phyloP scores from a whole-genome alignment of 345 rosid species.

The Boechera retrofracta region DNA sequence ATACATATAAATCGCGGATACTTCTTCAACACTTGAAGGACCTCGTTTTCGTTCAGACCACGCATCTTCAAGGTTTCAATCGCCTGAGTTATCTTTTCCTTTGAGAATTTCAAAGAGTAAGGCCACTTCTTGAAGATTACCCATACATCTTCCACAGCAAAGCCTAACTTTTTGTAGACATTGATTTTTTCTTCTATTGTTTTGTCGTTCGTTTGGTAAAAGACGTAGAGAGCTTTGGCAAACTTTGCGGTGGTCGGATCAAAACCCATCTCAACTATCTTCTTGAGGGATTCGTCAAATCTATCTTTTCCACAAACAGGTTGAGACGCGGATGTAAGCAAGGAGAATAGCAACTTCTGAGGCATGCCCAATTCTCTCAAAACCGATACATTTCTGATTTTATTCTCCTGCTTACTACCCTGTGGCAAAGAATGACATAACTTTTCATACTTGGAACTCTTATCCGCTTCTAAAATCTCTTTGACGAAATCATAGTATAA shows the following conservation, averaged over 20 bases:
- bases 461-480: neutral
- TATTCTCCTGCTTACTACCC: neutral
- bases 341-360: neutral
- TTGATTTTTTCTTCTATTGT: slow-evolving; percentile 23
- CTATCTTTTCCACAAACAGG: neutral
- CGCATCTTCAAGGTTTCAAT: slow-evolving; percentile 7
- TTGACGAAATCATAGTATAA: slow-evolving; percentile 28
- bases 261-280: slow-evolving; percentile 34
- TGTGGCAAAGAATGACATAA: slow-evolving; percentile 10
- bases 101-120: slow-evolving; percentile 4
- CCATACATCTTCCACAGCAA: slow-evolving; percentile 31
- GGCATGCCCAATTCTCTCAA: slow-evolving; percentile 40
- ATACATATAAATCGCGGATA: neutral
- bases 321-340: neutral
- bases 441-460: neutral
- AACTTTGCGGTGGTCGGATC: slow-evolving; percentile 35
- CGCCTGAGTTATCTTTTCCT: slow-evolving; percentile 19
- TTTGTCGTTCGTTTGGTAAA: neutral
- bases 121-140: slow-evolving; percentile 42
- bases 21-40: neutral
- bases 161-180: slow-evolving; percentile 38
- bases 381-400: slow-evolving; percentile 12
- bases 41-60: neutral
- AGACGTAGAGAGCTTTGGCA: slow-evolving; percentile 17
- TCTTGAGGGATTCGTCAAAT: slow-evolving; percentile 25